These are phyloP conservation scores for Xylariaceae sp. DNA, from an alignment of 2,329 filamentous ascomycete species.

Conservation along the genomic window DNA sequence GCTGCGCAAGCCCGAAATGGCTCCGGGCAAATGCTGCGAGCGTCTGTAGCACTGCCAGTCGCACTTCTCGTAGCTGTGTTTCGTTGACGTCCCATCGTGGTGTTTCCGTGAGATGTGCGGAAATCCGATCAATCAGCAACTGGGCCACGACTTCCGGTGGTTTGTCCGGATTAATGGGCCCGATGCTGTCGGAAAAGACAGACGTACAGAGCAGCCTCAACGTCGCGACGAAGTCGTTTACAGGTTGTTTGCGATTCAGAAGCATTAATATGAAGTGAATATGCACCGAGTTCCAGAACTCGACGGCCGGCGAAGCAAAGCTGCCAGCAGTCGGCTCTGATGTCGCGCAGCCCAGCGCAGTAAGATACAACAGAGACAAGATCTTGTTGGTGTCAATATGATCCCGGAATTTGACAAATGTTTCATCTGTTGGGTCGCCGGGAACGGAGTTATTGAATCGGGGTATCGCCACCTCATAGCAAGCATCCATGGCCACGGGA, in stretches of 20 bases:
- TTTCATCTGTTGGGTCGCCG: slow-evolving; percentile 42
- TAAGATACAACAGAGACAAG: slow-evolving; percentile 59
- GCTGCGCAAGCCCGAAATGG: slow-evolving; percentile 56
- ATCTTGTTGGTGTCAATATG: slow-evolving; percentile 59
- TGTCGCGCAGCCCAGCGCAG: slow-evolving; percentile 55
- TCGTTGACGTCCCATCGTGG: slow-evolving; percentile 39
- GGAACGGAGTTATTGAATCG: slow-evolving; percentile 45
- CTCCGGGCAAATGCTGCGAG: slow-evolving; percentile 56
- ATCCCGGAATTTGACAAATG: slow-evolving; percentile 41
- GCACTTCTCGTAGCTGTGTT: slow-evolving; percentile 39
- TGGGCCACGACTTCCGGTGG: slow-evolving; percentile 40
- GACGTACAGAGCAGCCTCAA: slow-evolving; percentile 63
- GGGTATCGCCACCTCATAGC: slow-evolving; percentile 53
- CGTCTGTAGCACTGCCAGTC: slow-evolving; percentile 46
- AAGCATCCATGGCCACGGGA: slow-evolving; percentile 52
- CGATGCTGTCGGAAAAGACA: slow-evolving; percentile 57
- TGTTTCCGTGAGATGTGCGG: slow-evolving; percentile 54
- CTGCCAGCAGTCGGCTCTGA: slow-evolving; percentile 25
- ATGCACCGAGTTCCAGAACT: slow-evolving; percentile 64
- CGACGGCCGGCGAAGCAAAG: slow-evolving; percentile 30
- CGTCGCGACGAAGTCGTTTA: slow-evolving; percentile 57
- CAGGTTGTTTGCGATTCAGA: slow-evolving; percentile 60
- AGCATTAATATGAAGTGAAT: slow-evolving; percentile 62
- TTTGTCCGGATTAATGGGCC: slow-evolving; percentile 50
- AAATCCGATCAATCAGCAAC: slow-evolving; percentile 56